A percentile compares a stretch with the other conserved stretches of the same genome.
phyloP scores from a whole-genome alignment of 2,329 filamentous ascomycete species.

The Cytospora chrysosperma region DNA sequence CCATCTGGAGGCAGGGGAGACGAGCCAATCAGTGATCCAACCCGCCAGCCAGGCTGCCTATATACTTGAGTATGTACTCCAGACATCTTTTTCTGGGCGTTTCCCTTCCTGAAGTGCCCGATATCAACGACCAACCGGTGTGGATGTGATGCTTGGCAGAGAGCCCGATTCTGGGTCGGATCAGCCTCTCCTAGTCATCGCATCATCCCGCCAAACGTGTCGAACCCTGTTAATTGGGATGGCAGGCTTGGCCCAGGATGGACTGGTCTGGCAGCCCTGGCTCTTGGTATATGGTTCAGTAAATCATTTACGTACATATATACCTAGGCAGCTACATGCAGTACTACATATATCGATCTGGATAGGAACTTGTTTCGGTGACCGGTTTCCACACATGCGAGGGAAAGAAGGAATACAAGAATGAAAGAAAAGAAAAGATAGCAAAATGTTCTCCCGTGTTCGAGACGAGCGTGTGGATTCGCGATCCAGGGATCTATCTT shows the following conservation, averaged over 20 bases:
- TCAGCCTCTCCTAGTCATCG: background rate
- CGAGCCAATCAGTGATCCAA: conserved; percentile 5
- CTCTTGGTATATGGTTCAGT: too few species aligned
- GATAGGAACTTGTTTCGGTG: too few species aligned
- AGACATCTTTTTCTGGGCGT: background rate
- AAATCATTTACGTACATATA: too few species aligned
- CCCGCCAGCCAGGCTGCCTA: too few species aligned
- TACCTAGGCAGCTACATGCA: too few species aligned
- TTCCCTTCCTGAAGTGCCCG: background rate
- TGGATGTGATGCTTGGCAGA: background rate
- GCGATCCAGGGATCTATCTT: conserved; percentile 23
- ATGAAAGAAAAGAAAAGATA: background rate
- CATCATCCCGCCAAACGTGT: background rate
- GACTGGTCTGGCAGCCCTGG: too few species aligned
- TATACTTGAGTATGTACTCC: too few species aligned
- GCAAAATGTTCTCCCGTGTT: background rate
- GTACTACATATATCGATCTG: too few species aligned
- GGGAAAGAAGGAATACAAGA: too few species aligned
- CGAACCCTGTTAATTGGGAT: too few species aligned
- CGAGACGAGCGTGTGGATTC: conserved; percentile 9
- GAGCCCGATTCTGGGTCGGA: background rate
- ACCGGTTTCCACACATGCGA: background rate
- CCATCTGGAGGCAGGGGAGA: too few species aligned
- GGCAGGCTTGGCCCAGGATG: too few species aligned
- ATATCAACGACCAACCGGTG: background rate